Conservation (phyloP, 805 yeast species). For the Pichia californica region DNA sequence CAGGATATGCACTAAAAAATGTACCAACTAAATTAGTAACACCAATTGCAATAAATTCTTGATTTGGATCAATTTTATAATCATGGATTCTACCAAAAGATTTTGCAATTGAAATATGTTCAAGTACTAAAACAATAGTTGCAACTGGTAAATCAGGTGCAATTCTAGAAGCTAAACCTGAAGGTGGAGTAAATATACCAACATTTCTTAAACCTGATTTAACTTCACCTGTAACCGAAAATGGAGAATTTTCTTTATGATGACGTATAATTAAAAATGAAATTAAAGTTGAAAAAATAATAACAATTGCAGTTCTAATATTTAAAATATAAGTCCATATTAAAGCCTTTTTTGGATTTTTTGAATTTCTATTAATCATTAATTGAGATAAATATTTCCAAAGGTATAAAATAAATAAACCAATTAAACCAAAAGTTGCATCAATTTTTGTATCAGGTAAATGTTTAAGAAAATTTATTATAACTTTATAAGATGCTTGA, state of each 20-base stretch:
- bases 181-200: conserved; percentile 60
- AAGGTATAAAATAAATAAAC: conserved; percentile 58
- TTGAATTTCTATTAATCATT: conserved; percentile 54
- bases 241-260: conserved; percentile 34
- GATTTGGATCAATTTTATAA: conserved; percentile 86
- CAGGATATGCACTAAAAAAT: conserved; percentile 88
- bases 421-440: conserved; percentile 85
- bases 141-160: conserved; percentile 83
- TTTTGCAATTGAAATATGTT: conserved; percentile 88
- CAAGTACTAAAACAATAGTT: conserved; percentile 73
- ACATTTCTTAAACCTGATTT: conserved; percentile 76
- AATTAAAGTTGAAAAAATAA: conserved; percentile 74
- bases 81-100: conserved; percentile 89
- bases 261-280: conserved; percentile 65
- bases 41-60: conserved; percentile 90
- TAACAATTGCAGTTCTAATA: conserved; percentile 72
- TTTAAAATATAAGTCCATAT: conserved; percentile 64
- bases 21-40: conserved; percentile 85
- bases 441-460: conserved; percentile 62
- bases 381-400: conserved; percentile 62
- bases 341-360: conserved; percentile 51
- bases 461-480: conserved; percentile 65
- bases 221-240: conserved; percentile 64
- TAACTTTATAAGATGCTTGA: conserved; percentile 59
- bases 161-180: conserved; percentile 49